Conservation (phyloP, 805 yeast species). For the Candida glaebosa region DNA sequence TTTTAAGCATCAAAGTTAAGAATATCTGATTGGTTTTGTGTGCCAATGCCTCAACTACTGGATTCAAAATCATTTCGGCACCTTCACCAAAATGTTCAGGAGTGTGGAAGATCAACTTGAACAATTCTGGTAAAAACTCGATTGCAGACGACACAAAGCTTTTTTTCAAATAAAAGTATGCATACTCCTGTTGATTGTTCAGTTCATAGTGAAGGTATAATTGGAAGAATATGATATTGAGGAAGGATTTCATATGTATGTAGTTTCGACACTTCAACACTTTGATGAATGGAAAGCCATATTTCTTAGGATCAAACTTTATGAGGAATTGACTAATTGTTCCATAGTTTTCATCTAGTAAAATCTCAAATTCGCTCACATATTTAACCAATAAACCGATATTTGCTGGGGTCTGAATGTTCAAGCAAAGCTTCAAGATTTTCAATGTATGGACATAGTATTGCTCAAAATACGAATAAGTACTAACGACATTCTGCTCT, state of each 20-base stretch:
- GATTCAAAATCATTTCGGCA: conserved; percentile 40
- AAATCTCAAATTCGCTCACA: conserved; percentile 35
- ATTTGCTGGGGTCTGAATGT: conserved; percentile 15
- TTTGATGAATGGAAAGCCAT: conserved; percentile 19
- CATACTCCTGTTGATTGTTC: conserved; percentile 19
- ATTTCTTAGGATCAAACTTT: conserved; percentile 15
- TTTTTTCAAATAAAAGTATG: conserved; percentile 34
- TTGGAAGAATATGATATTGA: conserved; percentile 26
- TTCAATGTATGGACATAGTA: conserved; percentile 26
- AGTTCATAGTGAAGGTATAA: conserved; percentile 40
- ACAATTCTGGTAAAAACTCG: conserved; percentile 29
- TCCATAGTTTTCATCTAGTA: conserved; percentile 29
- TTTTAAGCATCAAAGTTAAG: conserved; percentile 21
- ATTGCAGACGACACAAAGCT: conserved; percentile 19
- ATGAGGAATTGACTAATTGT: conserved; percentile 14
- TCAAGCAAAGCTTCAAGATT: conserved; percentile 20
- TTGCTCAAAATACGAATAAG: conserved; percentile 24
- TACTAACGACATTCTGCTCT: conserved; percentile 34
- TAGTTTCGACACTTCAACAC: conserved; percentile 24
- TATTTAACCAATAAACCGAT: conserved; percentile 16
- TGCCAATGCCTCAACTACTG: conserved; percentile 23
- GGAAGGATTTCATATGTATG: conserved; percentile 25
- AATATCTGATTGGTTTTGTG: conserved; percentile 28
- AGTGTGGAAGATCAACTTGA: conserved; percentile 28
- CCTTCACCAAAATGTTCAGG: conserved; percentile 38